phyloP scores from a whole-genome alignment of 1,284 basidiomycete species.

The Fistulinella cinereoalba region DNA sequence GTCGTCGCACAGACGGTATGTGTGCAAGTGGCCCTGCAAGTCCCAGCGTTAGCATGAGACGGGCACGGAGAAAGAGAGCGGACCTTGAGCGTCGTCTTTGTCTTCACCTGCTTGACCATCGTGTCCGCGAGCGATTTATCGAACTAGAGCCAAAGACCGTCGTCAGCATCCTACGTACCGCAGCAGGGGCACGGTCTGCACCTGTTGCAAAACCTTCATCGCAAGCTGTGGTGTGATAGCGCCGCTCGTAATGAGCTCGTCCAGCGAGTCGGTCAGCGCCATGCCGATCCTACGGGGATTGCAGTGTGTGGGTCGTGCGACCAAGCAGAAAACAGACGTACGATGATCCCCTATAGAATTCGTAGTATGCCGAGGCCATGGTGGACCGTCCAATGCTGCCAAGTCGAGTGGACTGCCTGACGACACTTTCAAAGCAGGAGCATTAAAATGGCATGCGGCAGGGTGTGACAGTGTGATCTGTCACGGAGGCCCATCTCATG shows the following conservation, averaged over 20 bases:
- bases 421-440: conserved; percentile 6
- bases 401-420: conserved; percentile 4
- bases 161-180: conserved; percentile 4
- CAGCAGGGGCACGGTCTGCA: conserved; percentile 30
- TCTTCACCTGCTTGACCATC: conserved; percentile 88
- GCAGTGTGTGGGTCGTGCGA: too few relatives aligned
- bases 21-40: conserved; percentile 83
- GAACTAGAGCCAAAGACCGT: conserved; percentile 54
- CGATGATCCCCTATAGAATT: conserved; percentile 88
- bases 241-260: conserved; percentile 96
- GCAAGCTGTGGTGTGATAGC: conserved; percentile 97
- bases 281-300: conserved; percentile 89
- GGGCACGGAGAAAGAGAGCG: conserved; percentile 18
- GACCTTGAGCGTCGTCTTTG: conserved; percentile 88
- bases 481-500: conserved; percentile 12
- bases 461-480: conserved; percentile 24
- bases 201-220: conserved; percentile 96
- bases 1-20: conserved; percentile 93
- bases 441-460: too few relatives aligned
- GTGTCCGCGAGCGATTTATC: conserved; percentile 92
- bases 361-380: conserved; percentile 84
- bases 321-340: too few relatives aligned
- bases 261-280: conserved; percentile 97
- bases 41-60: not conserved
- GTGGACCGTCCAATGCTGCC: conserved; percentile 11